Percentiles rank a stretch among this genome's conserved stretches.
phyloP scores from a whole-genome alignment of 2,329 filamentous ascomycete species.

The Diplodia mutila region DNA sequence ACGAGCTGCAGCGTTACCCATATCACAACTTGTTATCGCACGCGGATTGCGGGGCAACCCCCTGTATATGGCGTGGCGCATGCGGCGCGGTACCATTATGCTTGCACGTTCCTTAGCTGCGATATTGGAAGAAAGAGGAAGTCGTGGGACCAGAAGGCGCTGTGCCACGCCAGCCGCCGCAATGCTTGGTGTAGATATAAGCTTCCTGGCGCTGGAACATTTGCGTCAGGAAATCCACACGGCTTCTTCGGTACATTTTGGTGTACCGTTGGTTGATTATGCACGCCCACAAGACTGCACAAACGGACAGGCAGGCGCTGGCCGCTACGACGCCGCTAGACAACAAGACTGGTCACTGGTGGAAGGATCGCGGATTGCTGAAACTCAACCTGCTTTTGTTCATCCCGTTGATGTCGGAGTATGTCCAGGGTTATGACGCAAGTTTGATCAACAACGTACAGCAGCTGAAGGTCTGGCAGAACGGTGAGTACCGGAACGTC shows the following conservation, averaged over 20 bases:
- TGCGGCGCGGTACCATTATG: slow-evolving; percentile 3
- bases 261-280: neutral
- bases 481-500: neutral
- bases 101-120: neutral
- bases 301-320: slow-evolving; percentile 4
- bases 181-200: slow-evolving; percentile 2
- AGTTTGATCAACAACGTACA: slow-evolving; percentile 24
- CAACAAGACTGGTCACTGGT: slow-evolving; percentile 21
- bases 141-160: neutral
- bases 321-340: slow-evolving; percentile 20
- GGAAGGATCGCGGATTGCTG: slow-evolving; percentile 11
- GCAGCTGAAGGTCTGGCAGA: slow-evolving; percentile 12
- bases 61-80: neutral
- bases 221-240: neutral
- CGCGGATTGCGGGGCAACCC: slow-evolving; percentile 4
- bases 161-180: neutral
- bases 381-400: slow-evolving; percentile 14
- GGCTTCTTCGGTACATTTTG: no score
- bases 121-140: neutral
- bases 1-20: slow-evolving; percentile 12
- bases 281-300: slow-evolving; percentile 8
- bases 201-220: neutral
- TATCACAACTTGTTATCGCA: neutral
- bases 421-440: slow-evolving; percentile 24
- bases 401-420: slow-evolving; percentile 21